These are phyloP conservation scores for Kandelia obovata DNA, from an alignment of 345 rosid genomes.

Conservation along the genomic window DNA sequence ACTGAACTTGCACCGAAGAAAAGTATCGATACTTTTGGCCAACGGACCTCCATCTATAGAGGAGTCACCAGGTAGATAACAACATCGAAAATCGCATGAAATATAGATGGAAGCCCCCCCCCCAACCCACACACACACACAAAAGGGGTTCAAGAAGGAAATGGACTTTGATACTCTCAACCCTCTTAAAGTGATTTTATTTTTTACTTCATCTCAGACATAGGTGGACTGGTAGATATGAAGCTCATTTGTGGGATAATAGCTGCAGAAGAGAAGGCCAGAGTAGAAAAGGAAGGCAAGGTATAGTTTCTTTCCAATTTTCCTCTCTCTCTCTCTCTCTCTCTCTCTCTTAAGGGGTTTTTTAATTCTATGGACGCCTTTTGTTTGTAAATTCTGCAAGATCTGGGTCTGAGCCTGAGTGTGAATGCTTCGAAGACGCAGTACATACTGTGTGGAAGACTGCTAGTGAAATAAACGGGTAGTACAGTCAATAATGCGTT, in stretches of 20 bases:
- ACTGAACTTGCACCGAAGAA: slow-evolving; percentile 46
- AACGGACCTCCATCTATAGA: slow-evolving; percentile 84
- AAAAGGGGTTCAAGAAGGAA: too few relatives aligned
- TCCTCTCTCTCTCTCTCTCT: too few relatives aligned
- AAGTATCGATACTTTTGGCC: slow-evolving; percentile 70
- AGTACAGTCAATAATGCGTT: neutral
- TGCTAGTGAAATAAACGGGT: neutral
- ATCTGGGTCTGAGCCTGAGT: neutral
- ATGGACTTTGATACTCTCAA: neutral
- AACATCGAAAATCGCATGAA: neutral
- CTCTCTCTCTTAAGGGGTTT: too few relatives aligned
- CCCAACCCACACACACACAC: too few relatives aligned
- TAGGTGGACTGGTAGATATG: slow-evolving; percentile 96
- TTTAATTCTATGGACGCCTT: neutral
- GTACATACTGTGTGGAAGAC: neutral
- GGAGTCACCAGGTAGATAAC: slow-evolving; percentile 73
- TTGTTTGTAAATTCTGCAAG: neutral
- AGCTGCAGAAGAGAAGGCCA: slow-evolving; percentile 95
- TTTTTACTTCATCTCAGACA: slow-evolving; percentile 37
- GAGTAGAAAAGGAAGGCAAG: slow-evolving; percentile 91
- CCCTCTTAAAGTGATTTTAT: neutral
- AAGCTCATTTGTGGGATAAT: slow-evolving; percentile 94
- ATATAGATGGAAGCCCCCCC: neutral
- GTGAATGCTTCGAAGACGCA: neutral
- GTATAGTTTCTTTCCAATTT: slow-evolving; percentile 24